Conservation (phyloP, 306 rosid genomes). For the Cajanus cajan region DNA sequence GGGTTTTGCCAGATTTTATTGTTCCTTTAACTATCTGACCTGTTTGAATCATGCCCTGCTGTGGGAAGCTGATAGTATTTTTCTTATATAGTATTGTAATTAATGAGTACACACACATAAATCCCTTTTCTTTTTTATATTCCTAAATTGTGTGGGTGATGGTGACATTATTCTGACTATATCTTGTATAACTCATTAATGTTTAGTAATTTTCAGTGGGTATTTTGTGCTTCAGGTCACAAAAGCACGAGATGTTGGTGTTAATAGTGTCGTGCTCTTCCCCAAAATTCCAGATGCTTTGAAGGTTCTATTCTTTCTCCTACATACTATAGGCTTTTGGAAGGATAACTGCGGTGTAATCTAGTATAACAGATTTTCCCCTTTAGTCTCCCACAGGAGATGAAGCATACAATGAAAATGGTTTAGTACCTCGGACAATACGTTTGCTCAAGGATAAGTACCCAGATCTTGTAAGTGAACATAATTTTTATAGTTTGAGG, state of each 20-base stretch:
- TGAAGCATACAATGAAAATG: constrained; percentile 87
- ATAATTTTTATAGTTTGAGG: constrained; percentile 1
- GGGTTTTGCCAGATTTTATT: neutral
- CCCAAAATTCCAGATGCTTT: constrained; percentile 96
- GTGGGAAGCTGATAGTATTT: neutral
- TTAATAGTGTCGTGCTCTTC: constrained; percentile 82
- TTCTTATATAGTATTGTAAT: neutral
- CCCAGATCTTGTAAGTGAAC: constrained; percentile 86
- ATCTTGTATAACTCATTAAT: neutral
- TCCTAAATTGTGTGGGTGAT: constrained; percentile 5
- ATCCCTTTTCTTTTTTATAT: neutral
- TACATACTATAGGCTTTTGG: constrained; percentile 7
- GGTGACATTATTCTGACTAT: constrained; percentile 5
- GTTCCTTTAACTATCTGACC: constrained; percentile 21
- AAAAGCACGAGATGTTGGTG: constrained; percentile 89
- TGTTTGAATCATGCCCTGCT: constrained; percentile 14
- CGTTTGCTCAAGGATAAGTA: constrained; percentile 86
- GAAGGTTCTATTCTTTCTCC: constrained; percentile 56
- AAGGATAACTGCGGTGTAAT: constrained; percentile 5
- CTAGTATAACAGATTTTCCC: constrained; percentile 29
- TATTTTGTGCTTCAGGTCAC: constrained; percentile 68
- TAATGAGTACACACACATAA: constrained; percentile 6
- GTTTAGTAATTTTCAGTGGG: constrained; percentile 13
- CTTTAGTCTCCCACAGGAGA: constrained; percentile 77
- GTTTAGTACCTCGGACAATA: constrained; percentile 88